phyloP scores from a whole-genome alignment of 805 yeast species.

The Ogataea siamensis region DNA sequence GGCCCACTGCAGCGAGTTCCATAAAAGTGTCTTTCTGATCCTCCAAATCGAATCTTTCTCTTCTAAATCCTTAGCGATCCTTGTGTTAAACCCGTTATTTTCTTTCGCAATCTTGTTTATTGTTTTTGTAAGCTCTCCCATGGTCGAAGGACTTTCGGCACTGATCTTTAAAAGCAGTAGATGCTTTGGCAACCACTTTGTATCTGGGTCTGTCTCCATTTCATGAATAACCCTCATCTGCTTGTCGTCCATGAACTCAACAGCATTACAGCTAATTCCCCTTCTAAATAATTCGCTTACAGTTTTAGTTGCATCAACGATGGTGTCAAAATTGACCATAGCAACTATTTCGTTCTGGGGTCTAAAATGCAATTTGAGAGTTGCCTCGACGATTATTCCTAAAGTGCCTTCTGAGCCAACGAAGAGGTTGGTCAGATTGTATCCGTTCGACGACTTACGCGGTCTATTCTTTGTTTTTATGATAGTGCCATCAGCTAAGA shows the following conservation, averaged over 20 bases:
- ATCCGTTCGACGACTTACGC: constrained; percentile 76
- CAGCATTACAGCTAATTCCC: constrained; percentile 70
- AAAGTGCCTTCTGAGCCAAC: constrained; percentile 79
- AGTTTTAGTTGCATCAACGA: constrained; percentile 69
- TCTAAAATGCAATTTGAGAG: constrained; percentile 62
- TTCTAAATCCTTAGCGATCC: constrained; percentile 60
- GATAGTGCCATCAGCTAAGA: constrained; percentile 76
- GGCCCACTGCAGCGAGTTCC: constrained; percentile 70
- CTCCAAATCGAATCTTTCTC: constrained; percentile 70
- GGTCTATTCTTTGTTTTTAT: constrained; percentile 75
- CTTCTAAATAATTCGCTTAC: constrained; percentile 58
- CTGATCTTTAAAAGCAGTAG: constrained; percentile 60
- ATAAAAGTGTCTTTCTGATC: constrained; percentile 68
- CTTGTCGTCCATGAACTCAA: constrained; percentile 69
- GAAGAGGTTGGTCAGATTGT: constrained; percentile 71
- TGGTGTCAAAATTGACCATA: constrained; percentile 63
- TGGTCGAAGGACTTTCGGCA: constrained; percentile 40
- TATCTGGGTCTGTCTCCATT: constrained; percentile 38
- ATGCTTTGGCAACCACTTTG: constrained; percentile 33
- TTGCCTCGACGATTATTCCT: constrained; percentile 76
- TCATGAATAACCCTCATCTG: constrained; percentile 67
- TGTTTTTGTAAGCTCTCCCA: constrained; percentile 42
- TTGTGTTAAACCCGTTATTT: constrained; percentile 55
- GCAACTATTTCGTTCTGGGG: constrained; percentile 68
- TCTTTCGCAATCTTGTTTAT: constrained; percentile 50